phyloP scores from a whole-genome alignment of 352 stramenopile genomes.

The Globisporangium carolinianum region DNA sequence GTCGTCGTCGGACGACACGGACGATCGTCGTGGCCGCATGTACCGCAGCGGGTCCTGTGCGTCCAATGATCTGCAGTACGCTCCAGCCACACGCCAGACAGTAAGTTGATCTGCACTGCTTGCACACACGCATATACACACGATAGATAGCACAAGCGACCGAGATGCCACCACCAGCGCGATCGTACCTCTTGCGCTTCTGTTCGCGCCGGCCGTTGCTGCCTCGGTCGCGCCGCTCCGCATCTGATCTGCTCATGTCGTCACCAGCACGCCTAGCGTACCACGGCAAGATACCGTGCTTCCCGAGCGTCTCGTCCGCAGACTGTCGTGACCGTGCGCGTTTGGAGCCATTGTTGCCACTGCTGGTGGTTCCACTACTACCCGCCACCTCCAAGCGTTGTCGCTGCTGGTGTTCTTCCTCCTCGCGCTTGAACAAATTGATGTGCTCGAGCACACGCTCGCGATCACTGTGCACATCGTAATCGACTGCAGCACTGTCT shows the following conservation, averaged over 20 bases:
- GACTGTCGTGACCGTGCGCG: neutral
- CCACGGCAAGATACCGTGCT: conserved; percentile 29
- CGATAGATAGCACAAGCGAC: too few relatives aligned
- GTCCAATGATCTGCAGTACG: conserved; percentile 22
- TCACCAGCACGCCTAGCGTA: conserved; percentile 19
- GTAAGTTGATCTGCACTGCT: too few relatives aligned
- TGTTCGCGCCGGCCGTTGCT: conserved; percentile 15
- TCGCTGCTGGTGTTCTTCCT: conserved; percentile 15
- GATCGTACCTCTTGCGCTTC: conserved; percentile 30
- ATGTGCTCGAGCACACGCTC: conserved; percentile 16
- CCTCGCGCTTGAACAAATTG: conserved; percentile 29
- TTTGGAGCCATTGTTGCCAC: conserved; percentile 1
- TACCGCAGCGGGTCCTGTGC: conserved; percentile 26
- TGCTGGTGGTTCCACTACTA: too few relatives aligned
- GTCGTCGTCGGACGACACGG: conserved; percentile 3
- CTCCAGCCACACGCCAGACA: too few relatives aligned
- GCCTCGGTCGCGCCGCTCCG: neutral
- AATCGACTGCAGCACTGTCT: neutral
- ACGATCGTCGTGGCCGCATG: conserved; percentile 26
- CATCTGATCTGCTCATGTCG: conserved; percentile 3
- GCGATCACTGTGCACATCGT: neutral
- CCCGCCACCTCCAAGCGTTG: too few relatives aligned
- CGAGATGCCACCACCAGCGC: neutral
- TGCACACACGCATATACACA: too few relatives aligned
- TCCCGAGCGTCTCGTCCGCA: conserved; percentile 24